These are phyloP conservation scores for Geoglossum glabrum DNA, from an alignment of 495 filamentous ascomycete species.

Conservation along the genomic window DNA sequence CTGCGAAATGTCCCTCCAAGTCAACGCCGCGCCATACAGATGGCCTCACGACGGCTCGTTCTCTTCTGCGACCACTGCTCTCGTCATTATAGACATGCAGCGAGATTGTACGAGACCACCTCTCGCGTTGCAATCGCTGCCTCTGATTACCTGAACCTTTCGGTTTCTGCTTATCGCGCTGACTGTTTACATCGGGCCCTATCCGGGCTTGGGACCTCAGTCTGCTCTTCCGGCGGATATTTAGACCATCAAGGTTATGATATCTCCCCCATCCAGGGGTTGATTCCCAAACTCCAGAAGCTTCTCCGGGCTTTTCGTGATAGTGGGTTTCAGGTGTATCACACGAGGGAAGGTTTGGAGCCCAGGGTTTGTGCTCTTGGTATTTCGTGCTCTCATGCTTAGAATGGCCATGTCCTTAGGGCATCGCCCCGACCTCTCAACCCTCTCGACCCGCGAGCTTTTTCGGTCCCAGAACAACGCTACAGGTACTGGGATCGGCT, in stretches of 20 bases:
- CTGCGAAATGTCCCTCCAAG: slow-evolving; percentile 9
- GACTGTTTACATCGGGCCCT: slow-evolving; percentile 1
- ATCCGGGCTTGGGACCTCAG: slow-evolving; percentile 14
- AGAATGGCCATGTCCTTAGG: slow-evolving; percentile 16
- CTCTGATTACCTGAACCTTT: slow-evolving; percentile 6
- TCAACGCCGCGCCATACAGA: slow-evolving; percentile 32
- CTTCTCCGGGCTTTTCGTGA: not conserved
- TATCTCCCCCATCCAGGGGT: slow-evolving; percentile 27
- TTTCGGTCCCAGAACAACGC: slow-evolving; percentile 34
- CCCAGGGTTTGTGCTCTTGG: not conserved
- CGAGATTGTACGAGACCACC: slow-evolving; percentile 32
- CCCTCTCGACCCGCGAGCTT: slow-evolving; percentile 33
- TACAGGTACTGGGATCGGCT: slow-evolving; percentile 36
- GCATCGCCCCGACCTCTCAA: slow-evolving; percentile 41
- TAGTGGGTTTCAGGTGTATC: not conserved
- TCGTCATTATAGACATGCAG: slow-evolving; percentile 57
- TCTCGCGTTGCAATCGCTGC: not conserved
- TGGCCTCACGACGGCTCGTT: slow-evolving; percentile 44
- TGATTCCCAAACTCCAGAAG: slow-evolving; percentile 25
- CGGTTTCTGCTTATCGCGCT: not conserved
- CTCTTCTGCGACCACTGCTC: slow-evolving; percentile 36
- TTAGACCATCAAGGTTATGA: slow-evolving; percentile 39
- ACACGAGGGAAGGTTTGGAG: slow-evolving; percentile 1
- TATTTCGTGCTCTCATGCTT: not conserved
- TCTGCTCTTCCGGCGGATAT: slow-evolving; percentile 38